Conservation (phyloP, 2,329 filamentous ascomycete species). For the Apiospora sp. region DNA sequence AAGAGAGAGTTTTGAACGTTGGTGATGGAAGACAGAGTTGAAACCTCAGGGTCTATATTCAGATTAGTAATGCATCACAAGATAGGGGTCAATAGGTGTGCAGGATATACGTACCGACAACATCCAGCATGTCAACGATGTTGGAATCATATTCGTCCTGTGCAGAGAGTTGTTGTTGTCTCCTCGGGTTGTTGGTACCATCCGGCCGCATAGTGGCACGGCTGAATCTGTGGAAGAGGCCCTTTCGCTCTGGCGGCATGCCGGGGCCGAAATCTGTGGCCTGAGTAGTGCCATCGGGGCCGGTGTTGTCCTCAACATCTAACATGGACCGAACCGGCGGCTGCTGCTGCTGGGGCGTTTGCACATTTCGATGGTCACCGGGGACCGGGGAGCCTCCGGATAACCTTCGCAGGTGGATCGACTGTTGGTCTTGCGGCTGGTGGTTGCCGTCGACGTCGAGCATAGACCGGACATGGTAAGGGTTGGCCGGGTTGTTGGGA, state of each 20-base stretch:
- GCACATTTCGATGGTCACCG: not conserved
- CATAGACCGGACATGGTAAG: conserved; percentile 21
- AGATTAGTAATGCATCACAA: not conserved
- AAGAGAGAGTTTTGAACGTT: conserved; percentile 93
- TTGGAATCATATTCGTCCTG: conserved; percentile 63
- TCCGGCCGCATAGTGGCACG: not conserved
- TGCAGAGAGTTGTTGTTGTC: not conserved
- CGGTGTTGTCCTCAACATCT: conserved; percentile 23
- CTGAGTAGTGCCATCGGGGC: conserved; percentile 3
- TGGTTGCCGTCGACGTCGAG: conserved; percentile 13
- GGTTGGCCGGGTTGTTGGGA: not conserved
- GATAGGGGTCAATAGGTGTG: not conserved
- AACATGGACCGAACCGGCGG: conserved; percentile 19
- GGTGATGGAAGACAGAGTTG: conserved; percentile 82
- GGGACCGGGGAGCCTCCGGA: conserved; percentile 9
- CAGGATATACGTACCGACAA: conserved; percentile 63
- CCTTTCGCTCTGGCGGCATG: not conserved
- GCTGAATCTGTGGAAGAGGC: conserved; percentile 18
- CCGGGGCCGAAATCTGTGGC: conserved; percentile 10
- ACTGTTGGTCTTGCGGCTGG: not conserved
- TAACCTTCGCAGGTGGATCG: conserved; percentile 11
- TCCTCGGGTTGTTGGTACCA: not conserved
- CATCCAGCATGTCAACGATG: conserved; percentile 73
- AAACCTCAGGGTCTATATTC: conserved; percentile 77
- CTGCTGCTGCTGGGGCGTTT: conserved; percentile 5